phyloP scores from a whole-genome alignment of 2,329 filamentous ascomycete species.

The Aureobasidium sp. region DNA sequence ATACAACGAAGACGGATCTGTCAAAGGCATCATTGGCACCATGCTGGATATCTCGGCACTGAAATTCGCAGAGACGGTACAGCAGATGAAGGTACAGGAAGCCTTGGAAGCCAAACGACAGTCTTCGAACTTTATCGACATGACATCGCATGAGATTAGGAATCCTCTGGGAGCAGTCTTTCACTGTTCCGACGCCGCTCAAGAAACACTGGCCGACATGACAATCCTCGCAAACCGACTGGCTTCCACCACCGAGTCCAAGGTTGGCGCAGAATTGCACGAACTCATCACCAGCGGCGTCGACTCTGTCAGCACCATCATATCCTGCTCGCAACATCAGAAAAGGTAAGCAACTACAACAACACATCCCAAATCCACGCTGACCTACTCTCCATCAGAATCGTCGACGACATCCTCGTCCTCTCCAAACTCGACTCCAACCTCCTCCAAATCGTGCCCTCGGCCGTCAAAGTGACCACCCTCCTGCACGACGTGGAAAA shows the following conservation, averaged over 20 bases:
- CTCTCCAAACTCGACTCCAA: constrained; percentile 37
- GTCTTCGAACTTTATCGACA: constrained; percentile 12
- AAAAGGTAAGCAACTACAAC: constrained; percentile 20
- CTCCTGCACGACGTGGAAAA: constrained; percentile 23
- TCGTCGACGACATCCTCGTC: constrained; percentile 40
- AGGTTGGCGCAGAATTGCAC: constrained; percentile 19
- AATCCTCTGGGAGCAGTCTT: constrained; percentile 16
- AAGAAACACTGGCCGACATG: constrained; percentile 13
- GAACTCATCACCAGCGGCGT: constrained; percentile 23
- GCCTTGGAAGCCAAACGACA: constrained; percentile 16
- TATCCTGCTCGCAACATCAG: constrained; percentile 38
- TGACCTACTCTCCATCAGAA: constrained; percentile 16
- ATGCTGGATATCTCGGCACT: constrained; percentile 38
- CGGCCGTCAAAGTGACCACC: constrained; percentile 15
- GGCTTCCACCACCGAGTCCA: not conserved
- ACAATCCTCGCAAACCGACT: constrained; percentile 1
- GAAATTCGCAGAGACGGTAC: constrained; percentile 35
- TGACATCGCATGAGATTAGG: constrained; percentile 12
- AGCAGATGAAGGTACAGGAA: constrained; percentile 28
- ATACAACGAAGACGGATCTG: constrained; percentile 24
- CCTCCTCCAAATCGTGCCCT: constrained; percentile 27
- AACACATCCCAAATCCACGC: not conserved
- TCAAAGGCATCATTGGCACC: constrained; percentile 34
- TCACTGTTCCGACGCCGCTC: constrained; percentile 15
- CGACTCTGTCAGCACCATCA: constrained; percentile 33